Percentiles rank a stretch among this genome's conserved stretches.
Evolutionary conservation across 305 asterid genomes (phyloP).

Genomic region (Salvia sclarea): DNA sequence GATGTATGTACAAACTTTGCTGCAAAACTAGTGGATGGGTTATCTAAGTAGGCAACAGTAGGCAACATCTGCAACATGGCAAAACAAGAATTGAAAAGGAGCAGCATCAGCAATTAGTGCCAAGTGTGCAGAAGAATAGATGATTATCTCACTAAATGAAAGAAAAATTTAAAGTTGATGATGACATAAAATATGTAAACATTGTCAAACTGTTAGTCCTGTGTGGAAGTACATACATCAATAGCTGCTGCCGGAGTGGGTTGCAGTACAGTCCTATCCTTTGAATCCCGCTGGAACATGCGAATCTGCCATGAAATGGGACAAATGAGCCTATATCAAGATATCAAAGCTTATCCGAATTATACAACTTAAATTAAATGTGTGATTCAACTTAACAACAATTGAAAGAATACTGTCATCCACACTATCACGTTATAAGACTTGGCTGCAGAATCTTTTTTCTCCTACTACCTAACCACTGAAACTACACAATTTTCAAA

Average conservation of each 20-base stretch:
- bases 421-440: not conserved
- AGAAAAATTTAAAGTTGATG: slow-evolving; percentile 9
- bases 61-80: slow-evolving; percentile 82
- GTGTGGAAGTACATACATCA: slow-evolving; percentile 62
- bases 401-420: not conserved
- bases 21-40: slow-evolving; percentile 95
- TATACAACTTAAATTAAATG: slow-evolving; percentile 25
- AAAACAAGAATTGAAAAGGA: slow-evolving; percentile 19
- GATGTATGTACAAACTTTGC: slow-evolving; percentile 98
- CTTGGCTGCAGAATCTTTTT: not conserved
- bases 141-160: slow-evolving; percentile 4
- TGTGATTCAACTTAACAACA: slow-evolving; percentile 23
- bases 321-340: slow-evolving; percentile 8
- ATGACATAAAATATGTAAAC: slow-evolving; percentile 24
- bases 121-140: slow-evolving; percentile 7
- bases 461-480: not conserved
- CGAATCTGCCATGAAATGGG: slow-evolving; percentile 58
- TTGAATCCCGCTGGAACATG: slow-evolving; percentile 93
- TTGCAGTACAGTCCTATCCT: slow-evolving; percentile 90
- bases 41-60: slow-evolving; percentile 71
- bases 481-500: not conserved
- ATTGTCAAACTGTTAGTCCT: slow-evolving; percentile 9
- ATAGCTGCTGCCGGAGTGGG: slow-evolving; percentile 95
- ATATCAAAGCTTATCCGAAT: slow-evolving; percentile 15
- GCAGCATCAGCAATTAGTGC: slow-evolving; percentile 25